Percentiles rank a stretch among this genome's conserved stretches.
Evolutionary conservation across 1,284 basidiomycete genomes (phyloP).

Genomic region (Boletus semigastroideus): DNA sequence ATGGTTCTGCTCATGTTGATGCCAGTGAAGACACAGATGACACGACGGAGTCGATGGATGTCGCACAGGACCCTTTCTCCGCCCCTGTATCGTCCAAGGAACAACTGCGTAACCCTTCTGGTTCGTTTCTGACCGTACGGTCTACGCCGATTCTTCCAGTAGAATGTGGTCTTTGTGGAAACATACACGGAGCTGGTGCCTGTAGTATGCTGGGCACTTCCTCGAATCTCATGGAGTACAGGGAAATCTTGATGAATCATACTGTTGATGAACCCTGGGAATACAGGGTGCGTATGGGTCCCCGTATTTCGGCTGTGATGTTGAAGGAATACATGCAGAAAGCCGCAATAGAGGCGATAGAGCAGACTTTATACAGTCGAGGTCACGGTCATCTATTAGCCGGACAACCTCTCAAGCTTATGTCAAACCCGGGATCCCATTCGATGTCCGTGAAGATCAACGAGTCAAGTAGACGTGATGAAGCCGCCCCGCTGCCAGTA

Average conservation of each 20-base stretch:
- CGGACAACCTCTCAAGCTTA: constrained; percentile 60
- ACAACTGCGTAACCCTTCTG: constrained; percentile 8
- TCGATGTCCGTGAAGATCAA: not conserved
- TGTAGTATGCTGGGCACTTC: constrained; percentile 68
- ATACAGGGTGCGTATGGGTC: constrained; percentile 47
- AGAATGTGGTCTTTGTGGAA: constrained; percentile 62
- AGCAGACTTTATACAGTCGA: constrained; percentile 54
- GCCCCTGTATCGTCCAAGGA: constrained; percentile 9
- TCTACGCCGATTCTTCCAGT: constrained; percentile 18
- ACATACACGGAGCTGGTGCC: constrained; percentile 46
- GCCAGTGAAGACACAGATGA: constrained; percentile 27
- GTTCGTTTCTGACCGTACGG: constrained; percentile 3
- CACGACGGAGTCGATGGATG: constrained; percentile 23
- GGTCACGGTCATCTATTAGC: constrained; percentile 54
- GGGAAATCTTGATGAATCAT: constrained; percentile 61
- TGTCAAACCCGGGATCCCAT: constrained; percentile 26
- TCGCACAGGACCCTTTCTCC: constrained; percentile 4
- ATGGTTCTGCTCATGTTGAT: constrained; percentile 15
- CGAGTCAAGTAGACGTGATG: constrained; percentile 1
- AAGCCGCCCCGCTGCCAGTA: constrained; percentile 1
- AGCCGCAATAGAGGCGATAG: constrained; percentile 64
- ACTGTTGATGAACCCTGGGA: constrained; percentile 63
- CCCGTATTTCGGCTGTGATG: not conserved
- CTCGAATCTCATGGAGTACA: constrained; percentile 64
- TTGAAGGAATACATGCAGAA: constrained; percentile 38